Base-by-base conservation (phyloP, 768 basidiomycete species). In the Calocybe cyanea region DNA sequence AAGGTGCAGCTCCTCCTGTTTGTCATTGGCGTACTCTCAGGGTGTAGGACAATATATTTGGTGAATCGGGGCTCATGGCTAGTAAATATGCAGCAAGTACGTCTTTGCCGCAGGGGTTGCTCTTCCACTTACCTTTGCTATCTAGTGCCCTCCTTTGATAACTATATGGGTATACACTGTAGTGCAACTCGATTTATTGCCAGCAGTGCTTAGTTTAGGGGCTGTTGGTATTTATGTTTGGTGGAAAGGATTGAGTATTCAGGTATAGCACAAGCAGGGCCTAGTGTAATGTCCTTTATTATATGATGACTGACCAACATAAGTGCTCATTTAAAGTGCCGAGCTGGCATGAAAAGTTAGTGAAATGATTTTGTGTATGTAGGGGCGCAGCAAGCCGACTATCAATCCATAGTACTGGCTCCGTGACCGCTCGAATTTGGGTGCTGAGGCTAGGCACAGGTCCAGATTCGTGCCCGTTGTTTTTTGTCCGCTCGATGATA, bases 131-230 rank as follows among this genome's bases (percentile, higher is more conserved):
- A 21, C 20, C 15, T 10, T 33, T 28, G 46, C 18, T 24, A 50
- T 13, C 28, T 45, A 92, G 90, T 76, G 77, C 46, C 89, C 90
- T 10, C 86, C 90, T 9, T 65, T 91, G 44, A 81, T 81, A 2
- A 89, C 88, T 0, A 58, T 85, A 5, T 92, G 90, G 89, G 69
- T 90, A 7, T 92, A 86, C 55, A 72, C 78, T 2, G 69, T 90
- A 39, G 67, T 89, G 10, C 84, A 88, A 52, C 71, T 90, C 20
- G 77, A 84, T 45, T 64, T 92, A 19, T 70, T 69, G 2, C 77
- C 80, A 15, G 81, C 87, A 4, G 66, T 80, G 3, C 46, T 80
- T 21, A 80, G 77, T 50, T 68, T 92, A 11, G 45, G 61, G 1
- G 48, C 72, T 11, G 76, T 86, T 30, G 78, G 72, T 5, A 57